A percentile compares a stretch with the other conserved stretches of the same genome.
Conservation (phyloP, 805 yeast genomes). For the Yamadazyma sp. region DNA sequence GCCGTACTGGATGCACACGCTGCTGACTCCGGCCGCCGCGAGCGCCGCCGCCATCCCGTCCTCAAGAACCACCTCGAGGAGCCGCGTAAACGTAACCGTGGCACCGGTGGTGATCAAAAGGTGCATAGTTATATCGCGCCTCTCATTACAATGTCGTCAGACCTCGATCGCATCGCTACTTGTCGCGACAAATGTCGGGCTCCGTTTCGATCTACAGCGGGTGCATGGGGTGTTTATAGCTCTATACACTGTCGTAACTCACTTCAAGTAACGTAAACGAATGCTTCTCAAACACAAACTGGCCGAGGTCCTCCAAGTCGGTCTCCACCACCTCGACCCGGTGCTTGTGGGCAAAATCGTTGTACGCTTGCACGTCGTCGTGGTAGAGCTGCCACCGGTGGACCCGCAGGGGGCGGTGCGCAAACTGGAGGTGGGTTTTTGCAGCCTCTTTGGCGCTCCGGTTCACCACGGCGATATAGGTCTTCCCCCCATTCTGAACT, state of each 20-base stretch:
- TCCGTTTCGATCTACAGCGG: too few relatives aligned
- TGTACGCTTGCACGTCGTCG: slow-evolving; percentile 29
- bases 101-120: slow-evolving; percentile 84
- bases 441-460: slow-evolving; percentile 23
- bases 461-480: slow-evolving; percentile 29
- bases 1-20: slow-evolving; percentile 28
- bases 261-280: slow-evolving; percentile 19
- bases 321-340: slow-evolving; percentile 19
- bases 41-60: slow-evolving; percentile 2
- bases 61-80: slow-evolving; percentile 37
- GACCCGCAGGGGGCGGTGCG: slow-evolving; percentile 13
- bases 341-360: slow-evolving; percentile 25
- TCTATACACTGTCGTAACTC: background rate
- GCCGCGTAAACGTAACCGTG: slow-evolving; percentile 71
- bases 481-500: slow-evolving; percentile 21
- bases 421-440: slow-evolving; percentile 19
- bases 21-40: background rate
- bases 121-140: too few relatives aligned
- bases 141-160: too few relatives aligned
- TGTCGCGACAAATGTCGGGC: too few relatives aligned
- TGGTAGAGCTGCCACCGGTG: slow-evolving; percentile 24
- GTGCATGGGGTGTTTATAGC: background rate
- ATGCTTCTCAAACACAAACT: slow-evolving; percentile 19
- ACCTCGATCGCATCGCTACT: too few relatives aligned
- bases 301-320: slow-evolving; percentile 27